phyloP scores from a whole-genome alignment of 345 rosid species.

The Salix purpurea region DNA sequence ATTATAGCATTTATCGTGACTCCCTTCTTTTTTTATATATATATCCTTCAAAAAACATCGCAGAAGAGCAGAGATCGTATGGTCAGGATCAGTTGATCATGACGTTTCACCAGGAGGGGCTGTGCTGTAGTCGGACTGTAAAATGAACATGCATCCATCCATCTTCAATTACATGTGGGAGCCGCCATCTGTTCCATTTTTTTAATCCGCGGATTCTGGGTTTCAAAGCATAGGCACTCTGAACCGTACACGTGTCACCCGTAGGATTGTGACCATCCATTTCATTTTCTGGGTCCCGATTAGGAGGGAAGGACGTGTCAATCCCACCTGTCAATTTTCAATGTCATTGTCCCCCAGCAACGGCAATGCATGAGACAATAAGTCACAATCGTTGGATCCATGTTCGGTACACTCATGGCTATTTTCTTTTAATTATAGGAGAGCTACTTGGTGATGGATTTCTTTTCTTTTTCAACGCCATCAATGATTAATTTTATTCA shows the following conservation, averaged over 20 bases:
- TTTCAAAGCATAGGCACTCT: not conserved
- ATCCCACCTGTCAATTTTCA: constrained; percentile 23
- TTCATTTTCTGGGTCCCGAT: constrained; percentile 11
- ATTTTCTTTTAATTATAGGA: not conserved
- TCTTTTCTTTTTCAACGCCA: not conserved
- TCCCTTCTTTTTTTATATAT: too few species aligned
- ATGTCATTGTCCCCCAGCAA: constrained; percentile 21
- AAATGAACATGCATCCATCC: not conserved
- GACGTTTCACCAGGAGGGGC: not conserved
- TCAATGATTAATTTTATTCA: not conserved
- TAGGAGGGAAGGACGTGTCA: not conserved
- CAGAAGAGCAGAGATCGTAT: not conserved
- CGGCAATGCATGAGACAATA: constrained; percentile 29
- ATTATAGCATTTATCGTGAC: too few species aligned
- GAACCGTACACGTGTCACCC: constrained; percentile 29
- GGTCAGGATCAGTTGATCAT: constrained; percentile 6
- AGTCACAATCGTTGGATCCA: constrained; percentile 26
- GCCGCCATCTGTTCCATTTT: not conserved
- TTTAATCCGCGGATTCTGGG: constrained; percentile 22
- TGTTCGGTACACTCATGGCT: not conserved
- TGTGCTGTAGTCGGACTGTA: not conserved
- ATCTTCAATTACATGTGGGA: not conserved
- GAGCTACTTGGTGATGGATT: not conserved
- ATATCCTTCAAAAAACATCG: not conserved
- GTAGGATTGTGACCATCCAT: constrained; percentile 19